Evolutionary conservation across 2,329 filamentous ascomycete genomes (phyloP).

Genomic region (Aspergillus proliferans): DNA sequence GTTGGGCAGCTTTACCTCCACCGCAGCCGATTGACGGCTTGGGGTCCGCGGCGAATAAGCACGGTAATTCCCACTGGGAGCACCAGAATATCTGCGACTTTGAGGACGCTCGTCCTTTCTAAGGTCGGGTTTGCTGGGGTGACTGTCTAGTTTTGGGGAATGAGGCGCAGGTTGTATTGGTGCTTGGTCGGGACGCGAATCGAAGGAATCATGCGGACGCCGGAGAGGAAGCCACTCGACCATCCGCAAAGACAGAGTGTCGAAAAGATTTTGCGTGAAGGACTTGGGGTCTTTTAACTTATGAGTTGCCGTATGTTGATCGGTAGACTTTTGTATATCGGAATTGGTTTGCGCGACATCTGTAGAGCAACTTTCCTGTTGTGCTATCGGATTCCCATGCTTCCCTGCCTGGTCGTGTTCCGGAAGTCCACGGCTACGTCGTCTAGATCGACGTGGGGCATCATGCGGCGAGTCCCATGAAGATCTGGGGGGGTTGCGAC

Average conservation of each 20-base stretch:
- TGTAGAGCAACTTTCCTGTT: not conserved
- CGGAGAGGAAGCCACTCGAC: conserved; percentile 43
- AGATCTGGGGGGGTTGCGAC: conserved; percentile 42
- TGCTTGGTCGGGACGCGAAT: conserved; percentile 7
- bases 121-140: conserved; percentile 3
- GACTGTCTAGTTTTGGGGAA: conserved; percentile 9
- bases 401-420: not conserved
- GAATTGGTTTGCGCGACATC: not conserved
- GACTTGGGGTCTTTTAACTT: conserved; percentile 53
- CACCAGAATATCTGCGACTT: conserved; percentile 5
- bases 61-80: conserved; percentile 13
- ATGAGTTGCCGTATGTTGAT: conserved; percentile 18
- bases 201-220: conserved; percentile 19
- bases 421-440: conserved; percentile 26
- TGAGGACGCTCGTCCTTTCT: conserved; percentile 7
- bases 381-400: not conserved
- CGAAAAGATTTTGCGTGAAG: conserved; percentile 54
- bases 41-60: conserved; percentile 24
- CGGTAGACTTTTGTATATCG: conserved; percentile 10
- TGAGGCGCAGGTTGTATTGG: conserved; percentile 1
- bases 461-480: conserved; percentile 22
- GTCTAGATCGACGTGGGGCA: conserved; percentile 21
- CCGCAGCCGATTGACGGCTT: conserved; percentile 22
- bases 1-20: conserved; percentile 34
- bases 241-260: conserved; percentile 41